phyloP scores from a whole-genome alignment of 1,284 basidiomycete species.

The Cryptococcus maquisensis region DNA sequence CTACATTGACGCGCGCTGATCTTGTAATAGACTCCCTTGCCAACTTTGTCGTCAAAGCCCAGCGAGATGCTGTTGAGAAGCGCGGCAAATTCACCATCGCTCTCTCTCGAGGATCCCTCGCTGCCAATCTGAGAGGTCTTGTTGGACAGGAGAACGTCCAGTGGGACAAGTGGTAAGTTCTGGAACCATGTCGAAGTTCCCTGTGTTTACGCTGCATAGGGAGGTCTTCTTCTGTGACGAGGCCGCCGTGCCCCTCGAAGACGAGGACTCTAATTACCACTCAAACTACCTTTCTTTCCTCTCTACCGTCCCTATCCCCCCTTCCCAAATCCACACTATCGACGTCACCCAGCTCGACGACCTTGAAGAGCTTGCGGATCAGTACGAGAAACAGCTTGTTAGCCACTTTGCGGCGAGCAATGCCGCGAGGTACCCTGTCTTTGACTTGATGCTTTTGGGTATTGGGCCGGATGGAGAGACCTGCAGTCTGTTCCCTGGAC shows the following conservation, averaged over 20 bases:
- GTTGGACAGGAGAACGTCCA: conserved; percentile 69
- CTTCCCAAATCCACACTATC: conserved; percentile 79
- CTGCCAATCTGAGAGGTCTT: conserved; percentile 75
- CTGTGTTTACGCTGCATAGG: conserved; percentile 54
- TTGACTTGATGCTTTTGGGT: conserved; percentile 90
- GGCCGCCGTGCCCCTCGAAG: conserved; percentile 86
- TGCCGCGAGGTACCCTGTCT: conserved; percentile 86
- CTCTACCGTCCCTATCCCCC: conserved; percentile 72
- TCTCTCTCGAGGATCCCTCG: conserved; percentile 88
- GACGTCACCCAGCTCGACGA: conserved; percentile 62
- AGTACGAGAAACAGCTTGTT: conserved; percentile 92
- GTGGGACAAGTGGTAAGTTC: conserved; percentile 82
- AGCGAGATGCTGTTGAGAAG: conserved; percentile 87
- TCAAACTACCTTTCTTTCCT: conserved; percentile 76
- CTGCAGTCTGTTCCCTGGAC: conserved; percentile 90
- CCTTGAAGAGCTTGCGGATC: conserved; percentile 77
- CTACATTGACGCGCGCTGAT: not conserved
- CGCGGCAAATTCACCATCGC: conserved; percentile 90
- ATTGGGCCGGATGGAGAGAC: conserved; percentile 97
- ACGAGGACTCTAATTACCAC: conserved; percentile 88
- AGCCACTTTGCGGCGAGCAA: conserved; percentile 83
- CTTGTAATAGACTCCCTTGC: conserved; percentile 59
- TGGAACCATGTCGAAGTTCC: not conserved
- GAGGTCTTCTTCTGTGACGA: conserved; percentile 98
- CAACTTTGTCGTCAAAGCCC: conserved; percentile 80